A percentile compares a stretch with the other conserved stretches of the same genome.
phyloP scores from a whole-genome alignment of 306 rosid genomes.

The Macrotyloma uniflorum region DNA sequence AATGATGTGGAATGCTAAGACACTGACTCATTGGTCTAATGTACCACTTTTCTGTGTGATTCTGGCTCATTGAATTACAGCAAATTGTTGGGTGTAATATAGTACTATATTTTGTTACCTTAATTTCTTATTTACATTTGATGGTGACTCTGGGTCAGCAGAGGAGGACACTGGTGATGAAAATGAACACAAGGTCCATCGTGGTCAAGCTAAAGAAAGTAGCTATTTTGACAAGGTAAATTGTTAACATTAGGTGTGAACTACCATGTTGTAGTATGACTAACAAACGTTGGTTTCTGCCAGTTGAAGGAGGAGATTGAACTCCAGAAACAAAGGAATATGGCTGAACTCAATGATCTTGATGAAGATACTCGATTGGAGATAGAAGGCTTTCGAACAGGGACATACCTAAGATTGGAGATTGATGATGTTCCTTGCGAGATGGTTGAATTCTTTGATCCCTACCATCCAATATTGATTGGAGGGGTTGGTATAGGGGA shows the following conservation, averaged over 20 bases:
- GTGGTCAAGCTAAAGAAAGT: conserved; percentile 60
- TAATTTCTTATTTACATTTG: conserved; percentile 63
- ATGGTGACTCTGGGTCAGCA: conserved; percentile 53
- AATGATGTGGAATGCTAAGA: conserved; percentile 6
- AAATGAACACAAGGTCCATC: conserved; percentile 47
- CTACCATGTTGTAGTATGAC: conserved; percentile 13
- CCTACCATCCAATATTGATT: conserved; percentile 86
- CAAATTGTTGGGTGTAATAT: conserved; percentile 16
- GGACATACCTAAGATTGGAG: conserved; percentile 90
- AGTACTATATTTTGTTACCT: conserved; percentile 53
- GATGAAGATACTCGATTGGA: conserved; percentile 81
- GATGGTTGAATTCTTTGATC: conserved; percentile 86
- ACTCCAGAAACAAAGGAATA: conserved; percentile 76
- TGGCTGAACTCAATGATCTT: conserved; percentile 84
- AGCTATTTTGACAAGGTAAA: conserved; percentile 82
- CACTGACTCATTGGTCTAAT: no score
- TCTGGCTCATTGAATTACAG: not conserved
- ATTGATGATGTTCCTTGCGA: conserved; percentile 83
- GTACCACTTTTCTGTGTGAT: not conserved
- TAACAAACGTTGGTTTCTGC: conserved; percentile 30
- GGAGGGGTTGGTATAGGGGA: conserved; percentile 94
- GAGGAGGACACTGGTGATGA: conserved; percentile 62
- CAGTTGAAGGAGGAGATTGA: conserved; percentile 92
- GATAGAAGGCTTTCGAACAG: conserved; percentile 81
- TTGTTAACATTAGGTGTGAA: not conserved